Evolutionary conservation across 352 stramenopile genomes (phyloP).

Genomic region (Phytophthora vignae): DNA sequence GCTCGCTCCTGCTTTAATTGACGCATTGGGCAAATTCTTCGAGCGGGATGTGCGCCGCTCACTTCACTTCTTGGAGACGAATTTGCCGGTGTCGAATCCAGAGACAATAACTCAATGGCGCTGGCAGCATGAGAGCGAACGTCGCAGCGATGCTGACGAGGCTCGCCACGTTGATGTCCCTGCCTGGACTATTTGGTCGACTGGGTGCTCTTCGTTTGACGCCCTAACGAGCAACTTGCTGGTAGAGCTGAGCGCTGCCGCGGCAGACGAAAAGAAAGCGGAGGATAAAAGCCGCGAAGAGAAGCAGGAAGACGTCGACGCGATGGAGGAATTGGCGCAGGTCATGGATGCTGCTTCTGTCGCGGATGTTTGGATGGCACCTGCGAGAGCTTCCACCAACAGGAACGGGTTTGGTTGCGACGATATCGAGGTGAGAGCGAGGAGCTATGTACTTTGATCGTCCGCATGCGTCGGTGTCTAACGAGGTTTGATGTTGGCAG

Average conservation of each 20-base stretch:
- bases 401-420: constrained; percentile 1
- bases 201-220: constrained; percentile 56
- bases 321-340: constrained; percentile 53
- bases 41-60: constrained; percentile 72
- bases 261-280: constrained; percentile 12
- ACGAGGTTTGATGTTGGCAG: constrained; percentile 19
- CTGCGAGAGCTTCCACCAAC: background rate
- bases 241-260: constrained; percentile 37
- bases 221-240: constrained; percentile 71
- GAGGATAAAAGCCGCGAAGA: constrained; percentile 54
- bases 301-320: constrained; percentile 43
- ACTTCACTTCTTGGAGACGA: constrained; percentile 75
- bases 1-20: constrained; percentile 42
- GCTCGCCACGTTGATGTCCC: constrained; percentile 34
- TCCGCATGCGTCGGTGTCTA: background rate
- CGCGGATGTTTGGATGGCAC: constrained; percentile 51
- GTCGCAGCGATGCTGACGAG: constrained; percentile 12
- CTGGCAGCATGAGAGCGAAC: constrained; percentile 30
- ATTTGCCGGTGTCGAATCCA: constrained; percentile 35
- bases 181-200: constrained; percentile 57
- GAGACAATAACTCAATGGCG: constrained; percentile 31
- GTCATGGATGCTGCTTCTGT: constrained; percentile 62
- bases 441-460: background rate
- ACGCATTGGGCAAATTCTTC: constrained; percentile 62
- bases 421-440: constrained; percentile 35